Percentiles rank a stretch among this genome's conserved stretches.
Conservation (phyloP, 768 basidiomycete genomes). For the Tylopilus subfusipes region DNA sequence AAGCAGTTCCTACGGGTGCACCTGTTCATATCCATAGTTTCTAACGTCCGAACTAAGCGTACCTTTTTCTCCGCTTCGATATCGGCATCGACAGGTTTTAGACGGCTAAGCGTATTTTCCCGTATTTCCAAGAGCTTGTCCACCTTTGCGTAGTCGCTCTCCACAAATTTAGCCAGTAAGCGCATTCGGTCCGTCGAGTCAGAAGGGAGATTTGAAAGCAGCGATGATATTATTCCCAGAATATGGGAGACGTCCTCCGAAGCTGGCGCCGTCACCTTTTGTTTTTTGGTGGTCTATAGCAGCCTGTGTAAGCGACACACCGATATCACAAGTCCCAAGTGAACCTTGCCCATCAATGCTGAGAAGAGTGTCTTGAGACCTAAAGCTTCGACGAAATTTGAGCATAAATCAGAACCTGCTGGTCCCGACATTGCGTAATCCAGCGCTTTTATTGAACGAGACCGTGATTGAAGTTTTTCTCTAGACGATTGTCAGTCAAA, state of each 20-base stretch:
- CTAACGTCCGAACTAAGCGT: conserved; percentile 9
- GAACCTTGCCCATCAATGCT: conserved; percentile 91
- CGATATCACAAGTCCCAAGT: conserved; percentile 6
- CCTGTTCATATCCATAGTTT: neutral
- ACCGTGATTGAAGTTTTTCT: conserved; percentile 77
- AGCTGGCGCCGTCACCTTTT: conserved; percentile 51
- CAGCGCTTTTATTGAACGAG: conserved; percentile 84
- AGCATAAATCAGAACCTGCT: conserved; percentile 65
- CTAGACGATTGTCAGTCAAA: conserved; percentile 37
- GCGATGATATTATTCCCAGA: conserved; percentile 82
- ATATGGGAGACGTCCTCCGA: conserved; percentile 86
- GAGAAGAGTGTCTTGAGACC: conserved; percentile 91
- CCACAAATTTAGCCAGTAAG: conserved; percentile 90
- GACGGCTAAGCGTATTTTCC: conserved; percentile 59
- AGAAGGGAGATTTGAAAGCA: conserved; percentile 83
- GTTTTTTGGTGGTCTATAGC: conserved; percentile 56
- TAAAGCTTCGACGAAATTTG: conserved; percentile 80
- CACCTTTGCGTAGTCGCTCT: conserved; percentile 87
- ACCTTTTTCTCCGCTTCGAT: conserved; percentile 71
- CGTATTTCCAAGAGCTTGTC: conserved; percentile 90
- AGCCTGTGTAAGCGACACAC: conserved; percentile 8
- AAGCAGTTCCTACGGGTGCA: conserved; percentile 43
- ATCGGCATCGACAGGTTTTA: conserved; percentile 60
- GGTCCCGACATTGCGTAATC: conserved; percentile 87
- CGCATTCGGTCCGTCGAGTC: conserved; percentile 79